Percentiles rank a stretch among this genome's conserved stretches.
These are phyloP conservation scores for Psilocybe cyanescens DNA, from an alignment of 768 basidiomycete species.

Conservation along the genomic window DNA sequence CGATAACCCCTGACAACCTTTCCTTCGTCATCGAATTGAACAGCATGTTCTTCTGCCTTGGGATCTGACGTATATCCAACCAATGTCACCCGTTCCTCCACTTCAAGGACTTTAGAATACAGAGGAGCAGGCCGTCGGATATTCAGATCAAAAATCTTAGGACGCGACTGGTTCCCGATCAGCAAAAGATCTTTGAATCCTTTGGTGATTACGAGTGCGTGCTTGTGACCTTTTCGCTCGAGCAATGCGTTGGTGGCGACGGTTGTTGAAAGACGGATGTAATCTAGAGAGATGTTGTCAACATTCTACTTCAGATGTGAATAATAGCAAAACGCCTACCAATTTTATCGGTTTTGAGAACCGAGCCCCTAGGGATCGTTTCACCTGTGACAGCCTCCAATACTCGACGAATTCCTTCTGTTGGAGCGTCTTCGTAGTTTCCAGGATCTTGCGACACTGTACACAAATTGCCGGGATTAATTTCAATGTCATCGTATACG, in stretches of 20 bases:
- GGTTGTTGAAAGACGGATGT: constrained; percentile 90
- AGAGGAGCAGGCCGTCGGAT: constrained; percentile 79
- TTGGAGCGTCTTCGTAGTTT: constrained; percentile 92
- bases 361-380: constrained; percentile 64
- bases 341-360: constrained; percentile 79
- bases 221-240: constrained; percentile 92
- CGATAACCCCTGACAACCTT: constrained; percentile 68
- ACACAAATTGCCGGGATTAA: background rate
- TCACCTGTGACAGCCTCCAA: constrained; percentile 77
- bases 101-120: constrained; percentile 75
- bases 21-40: constrained; percentile 78
- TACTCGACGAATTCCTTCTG: constrained; percentile 89
- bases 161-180: constrained; percentile 95
- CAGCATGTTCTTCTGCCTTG: constrained; percentile 70
- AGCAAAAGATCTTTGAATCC: constrained; percentile 91
- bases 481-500: constrained; percentile 1
- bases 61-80: constrained; percentile 95
- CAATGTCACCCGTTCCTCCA: constrained; percentile 92
- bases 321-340: constrained; percentile 45
- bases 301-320: constrained; percentile 4
- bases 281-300: constrained; percentile 53
- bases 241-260: constrained; percentile 96
- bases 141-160: constrained; percentile 93
- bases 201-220: constrained; percentile 88
- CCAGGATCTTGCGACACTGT: constrained; percentile 87